phyloP scores from a whole-genome alignment of 305 asterid genomes.

The Fraxinus albicans region DNA sequence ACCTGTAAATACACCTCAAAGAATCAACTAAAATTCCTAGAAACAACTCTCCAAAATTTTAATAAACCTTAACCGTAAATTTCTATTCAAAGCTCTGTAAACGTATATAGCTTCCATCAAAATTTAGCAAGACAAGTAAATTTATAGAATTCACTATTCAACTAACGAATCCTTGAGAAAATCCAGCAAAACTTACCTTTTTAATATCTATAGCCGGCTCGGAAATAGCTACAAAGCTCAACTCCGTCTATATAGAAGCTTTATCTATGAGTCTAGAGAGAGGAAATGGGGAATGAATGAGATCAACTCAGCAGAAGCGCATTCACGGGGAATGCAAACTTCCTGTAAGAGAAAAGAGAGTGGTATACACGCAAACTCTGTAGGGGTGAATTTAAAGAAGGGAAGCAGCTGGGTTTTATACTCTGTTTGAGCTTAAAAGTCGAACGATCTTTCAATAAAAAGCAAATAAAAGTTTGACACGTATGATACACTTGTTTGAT shows the following conservation, averaged over 20 bases:
- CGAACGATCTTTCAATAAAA: slow-evolving; percentile 12
- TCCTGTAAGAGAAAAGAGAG: slow-evolving; percentile 27
- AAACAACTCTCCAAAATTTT: slow-evolving; percentile 9
- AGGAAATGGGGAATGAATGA: background rate
- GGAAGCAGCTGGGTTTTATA: slow-evolving; percentile 26
- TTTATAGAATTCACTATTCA: background rate
- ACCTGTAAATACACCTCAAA: slow-evolving; percentile 10
- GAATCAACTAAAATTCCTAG: slow-evolving; percentile 4
- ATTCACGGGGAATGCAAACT: slow-evolving; percentile 43
- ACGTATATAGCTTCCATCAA: background rate
- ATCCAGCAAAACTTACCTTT: slow-evolving; percentile 21
- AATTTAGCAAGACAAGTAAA: slow-evolving; percentile 5
- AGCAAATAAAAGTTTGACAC: slow-evolving; percentile 7
- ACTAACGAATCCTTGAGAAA: background rate
- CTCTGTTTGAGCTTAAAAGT: slow-evolving; percentile 25
- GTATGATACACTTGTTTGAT: slow-evolving; percentile 11
- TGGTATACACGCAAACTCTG: background rate
- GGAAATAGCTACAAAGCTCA: slow-evolving; percentile 20
- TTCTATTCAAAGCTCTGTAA: background rate
- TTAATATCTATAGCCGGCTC: slow-evolving; percentile 11
- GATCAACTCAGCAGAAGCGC: slow-evolving; percentile 40
- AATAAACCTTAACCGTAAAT: slow-evolving; percentile 18
- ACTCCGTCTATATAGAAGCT: slow-evolving; percentile 2
- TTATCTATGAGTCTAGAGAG: background rate
- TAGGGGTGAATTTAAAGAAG: slow-evolving; percentile 22